Evolutionary conservation across 345 rosid species (phyloP), one percentile per base, ranked within the genome.

Genomic region (Gossypium rotundifolium): DNA sequence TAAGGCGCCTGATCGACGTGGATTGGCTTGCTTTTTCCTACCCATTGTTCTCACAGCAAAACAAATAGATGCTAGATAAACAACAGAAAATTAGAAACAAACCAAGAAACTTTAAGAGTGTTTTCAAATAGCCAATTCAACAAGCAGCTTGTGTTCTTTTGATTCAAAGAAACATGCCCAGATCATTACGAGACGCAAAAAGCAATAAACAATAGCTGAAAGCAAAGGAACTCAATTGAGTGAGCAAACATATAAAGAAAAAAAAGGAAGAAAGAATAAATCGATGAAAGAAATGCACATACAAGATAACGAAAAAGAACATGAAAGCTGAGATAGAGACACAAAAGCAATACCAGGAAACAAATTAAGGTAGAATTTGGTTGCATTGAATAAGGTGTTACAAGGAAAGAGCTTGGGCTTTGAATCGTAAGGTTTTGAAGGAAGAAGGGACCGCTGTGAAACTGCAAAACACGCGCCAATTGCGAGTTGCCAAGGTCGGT

Each of bases 11-110:
- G 99, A 91, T 65, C 96, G 86, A 46, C 82, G 91, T 1, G 99
- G 96, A 65, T 84, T 87, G 60, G 89, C 71, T 78, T 91, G 97
- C 85, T 95, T 93, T 85, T 88, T 93, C 81, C 94, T 84, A 60
- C 98, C 99, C 97, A 91, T 93, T 69, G 23, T 69, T 69, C 72
- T 27, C 78, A 75, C 90, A 85, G 71, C 60, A 52, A 71, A 58
- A 57, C 74, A 68, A 59, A 75, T n/a, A 69, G 38, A 73, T 74
- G 69, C 75, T 33, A 27, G 66, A 77, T 68, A 48, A 49, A 72
- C 11, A 22, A 17, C 25, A 71, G 69, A 63, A 29, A 73, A 64
- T 3, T 4, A 60, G 55, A 65, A 65, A 53, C 11, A 58, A 74
- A 70, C 10, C 20, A 20, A 72, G 52, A 45, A 72, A 65, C 52